Evolutionary conservation across 2,329 filamentous ascomycete species (phyloP).

Genomic region (Madurella fahalii): DNA sequence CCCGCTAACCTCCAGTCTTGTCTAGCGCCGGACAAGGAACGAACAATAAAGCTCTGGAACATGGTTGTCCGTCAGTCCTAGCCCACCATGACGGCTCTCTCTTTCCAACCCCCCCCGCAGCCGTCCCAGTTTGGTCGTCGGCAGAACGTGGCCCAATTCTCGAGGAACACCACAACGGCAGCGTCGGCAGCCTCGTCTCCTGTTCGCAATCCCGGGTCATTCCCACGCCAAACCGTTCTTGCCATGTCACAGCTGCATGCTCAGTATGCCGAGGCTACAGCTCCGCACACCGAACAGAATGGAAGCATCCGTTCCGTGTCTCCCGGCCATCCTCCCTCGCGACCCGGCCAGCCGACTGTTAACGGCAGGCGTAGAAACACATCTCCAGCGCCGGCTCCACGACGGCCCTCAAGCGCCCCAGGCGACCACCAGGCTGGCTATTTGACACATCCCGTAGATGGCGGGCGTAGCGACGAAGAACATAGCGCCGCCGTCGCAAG

Average conservation of each 20-base stretch:
- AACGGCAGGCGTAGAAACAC: slow-evolving; percentile 9
- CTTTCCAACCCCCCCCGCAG: slow-evolving; percentile 15
- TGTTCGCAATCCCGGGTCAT: slow-evolving; percentile 15
- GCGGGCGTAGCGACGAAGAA: slow-evolving; percentile 8
- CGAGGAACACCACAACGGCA: slow-evolving; percentile 13
- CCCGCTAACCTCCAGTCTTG: no score
- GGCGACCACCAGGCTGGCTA: slow-evolving; percentile 34
- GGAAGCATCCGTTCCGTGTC: slow-evolving; percentile 2
- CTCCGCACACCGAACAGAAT: slow-evolving; percentile 8
- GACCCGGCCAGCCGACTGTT: not conserved
- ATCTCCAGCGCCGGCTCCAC: slow-evolving; percentile 20
- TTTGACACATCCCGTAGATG: slow-evolving; percentile 24
- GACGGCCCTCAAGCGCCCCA: slow-evolving; percentile 45
- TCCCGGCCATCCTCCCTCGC: not conserved
- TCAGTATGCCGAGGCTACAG: slow-evolving; percentile 20
- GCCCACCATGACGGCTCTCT: slow-evolving; percentile 25
- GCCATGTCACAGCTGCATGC: slow-evolving; percentile 23
- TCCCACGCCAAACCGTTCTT: slow-evolving; percentile 17
- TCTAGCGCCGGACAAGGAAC: not conserved
- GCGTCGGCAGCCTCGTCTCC: slow-evolving; percentile 16
- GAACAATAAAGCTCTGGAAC: slow-evolving; percentile 6
- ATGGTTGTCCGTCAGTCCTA: slow-evolving; percentile 15
- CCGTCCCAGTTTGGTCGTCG: slow-evolving; percentile 16
- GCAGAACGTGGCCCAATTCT: slow-evolving; percentile 15
- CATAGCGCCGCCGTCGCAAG: slow-evolving; percentile 28